Evolutionary conservation across 352 stramenopile genomes (phyloP), one percentile per base, ranked within the genome.

Genomic region (Phytophthora boehmeriae): DNA sequence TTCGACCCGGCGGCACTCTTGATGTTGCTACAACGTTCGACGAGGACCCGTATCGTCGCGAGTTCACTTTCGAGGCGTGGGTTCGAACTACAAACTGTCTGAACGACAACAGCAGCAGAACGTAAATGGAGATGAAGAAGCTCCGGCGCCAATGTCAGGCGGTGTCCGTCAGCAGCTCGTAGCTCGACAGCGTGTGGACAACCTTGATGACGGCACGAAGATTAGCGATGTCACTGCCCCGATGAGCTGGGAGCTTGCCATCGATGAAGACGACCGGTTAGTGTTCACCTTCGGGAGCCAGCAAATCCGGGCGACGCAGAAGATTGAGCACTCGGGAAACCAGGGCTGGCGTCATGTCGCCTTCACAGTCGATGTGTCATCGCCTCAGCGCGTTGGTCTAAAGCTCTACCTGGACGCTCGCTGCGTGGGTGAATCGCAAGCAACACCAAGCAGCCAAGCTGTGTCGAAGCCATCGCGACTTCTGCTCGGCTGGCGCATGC

Each of bases 41-140:
- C 56, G 83, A 94, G 25, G 86, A 94, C 43, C 86, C 86, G 50
- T 94, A 93, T 53, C 76, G 86, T 17, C 80, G 86, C 30, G 86
- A 90, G 59, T 63, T 94, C 39, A 92, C 86, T 8, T 75, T 92
- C 30, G 86, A 94, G 48, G 67, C 59, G n/a, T 94, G 86, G 86
- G 53, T 92, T 22, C 80, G 80, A 32, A 90, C 64, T 80, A 78
- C 53, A 62, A 52, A 23, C 52, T 89, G 20, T 67, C 66, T 2
- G 43, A 53, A 6, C 51, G 65, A 13, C 34, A 75, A 5, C 66
- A 77, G 52, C 74, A 84, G 39, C 36, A 62, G 5, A 36, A 39
- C 17, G 53, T 74, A 48, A 55, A 75, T 4, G 51, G 66, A 16
- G 61, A 73, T 3, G 63, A 61, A 52, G 63, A 61, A 52, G 35